A percentile compares a stretch with the other conserved stretches of the same genome.
Evolutionary conservation across 441 rosid species (phyloP).

Genomic region (Dalechampia spathulata): DNA sequence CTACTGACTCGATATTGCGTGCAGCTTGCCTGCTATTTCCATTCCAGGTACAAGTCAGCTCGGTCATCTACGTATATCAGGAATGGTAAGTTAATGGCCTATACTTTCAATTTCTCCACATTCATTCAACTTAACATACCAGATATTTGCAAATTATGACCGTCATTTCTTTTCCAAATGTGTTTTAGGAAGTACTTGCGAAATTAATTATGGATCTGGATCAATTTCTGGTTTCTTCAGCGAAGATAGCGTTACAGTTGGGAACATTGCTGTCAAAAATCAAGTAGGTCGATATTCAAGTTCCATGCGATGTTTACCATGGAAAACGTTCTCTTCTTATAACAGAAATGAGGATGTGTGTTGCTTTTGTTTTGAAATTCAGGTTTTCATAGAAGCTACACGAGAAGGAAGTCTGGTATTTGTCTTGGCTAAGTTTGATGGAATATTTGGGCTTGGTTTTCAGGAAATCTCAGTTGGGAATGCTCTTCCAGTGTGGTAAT

Average conservation of each 20-base stretch:
- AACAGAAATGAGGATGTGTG: too few relatives aligned
- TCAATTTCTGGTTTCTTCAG: slow-evolving; percentile 72
- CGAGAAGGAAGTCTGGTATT: slow-evolving; percentile 51
- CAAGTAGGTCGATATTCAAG: slow-evolving; percentile 36
- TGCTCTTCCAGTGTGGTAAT: slow-evolving; percentile 67
- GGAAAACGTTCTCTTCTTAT: not conserved
- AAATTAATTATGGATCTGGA: slow-evolving; percentile 67
- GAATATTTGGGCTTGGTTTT: slow-evolving; percentile 78
- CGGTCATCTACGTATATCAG: slow-evolving; percentile 48
- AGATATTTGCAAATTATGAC: too few relatives aligned
- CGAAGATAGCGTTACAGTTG: slow-evolving; percentile 65
- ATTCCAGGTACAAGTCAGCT: slow-evolving; percentile 54
- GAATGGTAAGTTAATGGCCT: slow-evolving; percentile 39
- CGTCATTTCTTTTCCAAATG: too few relatives aligned
- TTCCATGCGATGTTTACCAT: not conserved
- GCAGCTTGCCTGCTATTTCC: slow-evolving; percentile 77
- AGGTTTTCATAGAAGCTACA: slow-evolving; percentile 77
- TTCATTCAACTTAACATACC: too few relatives aligned
- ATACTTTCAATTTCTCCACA: too few relatives aligned
- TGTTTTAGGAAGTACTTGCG: slow-evolving; percentile 45
- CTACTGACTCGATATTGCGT: slow-evolving; percentile 2
- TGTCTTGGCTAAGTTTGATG: slow-evolving; percentile 62
- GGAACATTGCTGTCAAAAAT: slow-evolving; percentile 51
- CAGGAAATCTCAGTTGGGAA: slow-evolving; percentile 68
- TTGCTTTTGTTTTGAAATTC: too few relatives aligned